phyloP scores from a whole-genome alignment of 1,139 yeast species.

The Wickerhamiella infanticola region DNA sequence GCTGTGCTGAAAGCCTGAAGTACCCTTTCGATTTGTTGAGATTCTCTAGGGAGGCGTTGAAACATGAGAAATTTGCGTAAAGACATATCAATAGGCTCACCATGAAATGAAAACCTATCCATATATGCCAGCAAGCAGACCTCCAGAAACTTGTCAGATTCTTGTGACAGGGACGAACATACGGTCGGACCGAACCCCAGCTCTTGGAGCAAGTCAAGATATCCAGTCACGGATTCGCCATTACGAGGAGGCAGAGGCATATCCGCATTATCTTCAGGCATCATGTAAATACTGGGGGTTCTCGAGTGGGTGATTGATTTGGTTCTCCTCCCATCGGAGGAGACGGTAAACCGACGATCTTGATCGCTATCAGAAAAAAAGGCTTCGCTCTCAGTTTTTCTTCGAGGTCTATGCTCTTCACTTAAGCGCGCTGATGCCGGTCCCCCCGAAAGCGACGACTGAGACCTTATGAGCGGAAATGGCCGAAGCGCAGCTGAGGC shows the following conservation, averaged over 20 bases:
- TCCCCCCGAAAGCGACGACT: slow-evolving; percentile 1
- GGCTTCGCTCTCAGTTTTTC: slow-evolving; percentile 5
- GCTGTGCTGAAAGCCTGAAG: slow-evolving; percentile 38
- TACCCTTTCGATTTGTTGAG: slow-evolving; percentile 57
- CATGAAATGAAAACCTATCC: slow-evolving; percentile 31
- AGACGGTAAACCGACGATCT: slow-evolving; percentile 4
- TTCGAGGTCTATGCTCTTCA: neutral
- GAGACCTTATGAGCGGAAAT: slow-evolving; percentile 7
- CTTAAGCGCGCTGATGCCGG: slow-evolving; percentile 1
- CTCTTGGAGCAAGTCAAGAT: slow-evolving; percentile 21
- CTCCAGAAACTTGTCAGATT: slow-evolving; percentile 25
- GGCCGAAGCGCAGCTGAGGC: slow-evolving; percentile 3
- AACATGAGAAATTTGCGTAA: slow-evolving; percentile 40
- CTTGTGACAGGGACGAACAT: slow-evolving; percentile 27
- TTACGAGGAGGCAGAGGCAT: slow-evolving; percentile 7
- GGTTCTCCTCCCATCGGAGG: slow-evolving; percentile 1
- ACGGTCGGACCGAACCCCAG: slow-evolving; percentile 25
- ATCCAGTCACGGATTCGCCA: slow-evolving; percentile 26
- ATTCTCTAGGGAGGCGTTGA: slow-evolving; percentile 45
- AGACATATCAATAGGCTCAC: slow-evolving; percentile 47
- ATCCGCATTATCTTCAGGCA: neutral
- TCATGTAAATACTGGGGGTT: neutral
- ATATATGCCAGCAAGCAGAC: slow-evolving; percentile 27
- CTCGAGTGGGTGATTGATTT: slow-evolving; percentile 9
- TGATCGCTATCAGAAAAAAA: slow-evolving; percentile 6